Evolutionary conservation across 1,284 basidiomycete species (phyloP).

Genomic region (Phellopilus nigrolimitatus): DNA sequence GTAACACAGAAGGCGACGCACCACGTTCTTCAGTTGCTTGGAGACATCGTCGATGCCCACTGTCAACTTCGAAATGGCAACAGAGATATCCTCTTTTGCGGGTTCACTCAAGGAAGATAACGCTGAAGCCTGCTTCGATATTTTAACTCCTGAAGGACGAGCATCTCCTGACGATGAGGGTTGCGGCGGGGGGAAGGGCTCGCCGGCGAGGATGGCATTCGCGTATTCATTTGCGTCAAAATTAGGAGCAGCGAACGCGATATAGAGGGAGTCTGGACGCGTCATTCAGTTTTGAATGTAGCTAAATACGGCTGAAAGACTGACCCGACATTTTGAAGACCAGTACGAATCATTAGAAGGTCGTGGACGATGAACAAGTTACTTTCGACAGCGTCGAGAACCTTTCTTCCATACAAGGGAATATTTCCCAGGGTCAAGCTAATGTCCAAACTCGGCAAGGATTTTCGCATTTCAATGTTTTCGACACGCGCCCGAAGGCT

Average conservation of each 20-base stretch:
- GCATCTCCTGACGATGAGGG: conserved; percentile 25
- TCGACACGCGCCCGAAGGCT: too few species aligned
- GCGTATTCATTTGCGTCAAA: conserved; percentile 91
- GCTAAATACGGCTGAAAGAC: too few species aligned
- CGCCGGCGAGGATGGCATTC: conserved; percentile 79
- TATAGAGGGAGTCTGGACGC: conserved; percentile 46
- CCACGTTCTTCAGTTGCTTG: conserved; percentile 80
- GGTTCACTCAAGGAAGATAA: conserved; percentile 40
- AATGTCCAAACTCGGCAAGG: too few species aligned
- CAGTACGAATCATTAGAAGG: too few species aligned
- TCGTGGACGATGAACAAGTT: too few species aligned
- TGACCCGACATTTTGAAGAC: conserved; percentile 4
- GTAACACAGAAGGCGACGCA: conserved; percentile 35
- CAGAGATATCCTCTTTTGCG: conserved; percentile 79
- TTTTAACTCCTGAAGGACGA: conserved; percentile 26
- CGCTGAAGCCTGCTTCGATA: conserved; percentile 25
- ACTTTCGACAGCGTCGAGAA: background rate
- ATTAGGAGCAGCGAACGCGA: conserved; percentile 58
- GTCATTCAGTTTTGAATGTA: background rate
- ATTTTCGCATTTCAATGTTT: too few species aligned
- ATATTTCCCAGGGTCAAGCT: background rate
- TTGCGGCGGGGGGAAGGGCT: conserved; percentile 53
- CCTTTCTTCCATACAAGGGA: background rate
- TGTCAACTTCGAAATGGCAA: conserved; percentile 80
- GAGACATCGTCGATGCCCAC: conserved; percentile 85